phyloP scores from a whole-genome alignment of 805 yeast species.

The Candida gorgasii region DNA sequence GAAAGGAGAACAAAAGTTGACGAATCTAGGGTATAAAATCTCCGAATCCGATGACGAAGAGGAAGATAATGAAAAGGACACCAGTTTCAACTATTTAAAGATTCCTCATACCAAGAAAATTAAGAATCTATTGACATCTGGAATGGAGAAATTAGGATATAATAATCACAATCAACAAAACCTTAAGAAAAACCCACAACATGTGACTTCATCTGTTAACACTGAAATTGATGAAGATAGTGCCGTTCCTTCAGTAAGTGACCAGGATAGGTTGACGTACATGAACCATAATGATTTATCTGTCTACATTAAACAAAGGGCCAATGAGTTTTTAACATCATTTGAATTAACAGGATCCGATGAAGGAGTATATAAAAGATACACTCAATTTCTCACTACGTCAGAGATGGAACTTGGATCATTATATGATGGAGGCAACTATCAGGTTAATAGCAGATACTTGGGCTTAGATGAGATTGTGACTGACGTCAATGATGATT shows the following conservation, averaged over 20 bases:
- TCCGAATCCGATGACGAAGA: slow-evolving; percentile 10
- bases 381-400: slow-evolving; percentile 7
- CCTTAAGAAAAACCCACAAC: slow-evolving; percentile 3
- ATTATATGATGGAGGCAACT: slow-evolving; percentile 2
- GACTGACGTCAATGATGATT: slow-evolving; percentile 14
- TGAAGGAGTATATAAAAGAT: slow-evolving; percentile 7
- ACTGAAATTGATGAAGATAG: slow-evolving; percentile 8
- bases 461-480: slow-evolving; percentile 11
- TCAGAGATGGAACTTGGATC: slow-evolving; percentile 5
- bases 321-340: neutral
- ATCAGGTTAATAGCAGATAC: slow-evolving; percentile 5
- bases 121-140: slow-evolving; percentile 16
- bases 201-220: neutral
- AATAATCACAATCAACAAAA: neutral
- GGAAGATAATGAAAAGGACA: slow-evolving; percentile 2
- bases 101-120: slow-evolving; percentile 15
- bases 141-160: slow-evolving; percentile 20
- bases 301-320: neutral
- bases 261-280: slow-evolving; percentile 7
- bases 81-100: slow-evolving; percentile 16
- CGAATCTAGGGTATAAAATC: slow-evolving; percentile 7
- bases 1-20: slow-evolving; percentile 2
- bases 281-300: slow-evolving; percentile 9
- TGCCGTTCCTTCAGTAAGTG: slow-evolving; percentile 6
- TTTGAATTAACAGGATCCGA: neutral